Percentiles rank a stretch among this genome's conserved stretches.
Conservation (phyloP, 2,329 filamentous ascomycete genomes). For the Clarireedia paspali region DNA sequence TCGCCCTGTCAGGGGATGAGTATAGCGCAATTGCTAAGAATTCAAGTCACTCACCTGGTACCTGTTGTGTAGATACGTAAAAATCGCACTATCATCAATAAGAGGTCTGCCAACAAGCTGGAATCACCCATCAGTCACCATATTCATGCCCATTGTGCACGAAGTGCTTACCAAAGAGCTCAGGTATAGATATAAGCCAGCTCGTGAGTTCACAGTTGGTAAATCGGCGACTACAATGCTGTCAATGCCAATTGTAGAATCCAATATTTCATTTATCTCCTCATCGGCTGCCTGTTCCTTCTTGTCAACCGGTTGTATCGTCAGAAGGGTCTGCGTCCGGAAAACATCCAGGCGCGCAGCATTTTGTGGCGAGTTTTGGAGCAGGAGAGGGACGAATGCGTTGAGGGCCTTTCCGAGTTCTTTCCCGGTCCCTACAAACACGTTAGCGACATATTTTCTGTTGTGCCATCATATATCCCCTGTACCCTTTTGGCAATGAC, state of each 20-base stretch:
- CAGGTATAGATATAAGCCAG: slow-evolving; percentile 78
- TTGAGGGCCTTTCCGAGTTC: slow-evolving; percentile 36
- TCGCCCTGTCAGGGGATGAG: slow-evolving; percentile 51
- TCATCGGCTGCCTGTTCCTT: slow-evolving; percentile 42
- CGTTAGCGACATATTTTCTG: no score
- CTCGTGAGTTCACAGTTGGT: slow-evolving; percentile 65
- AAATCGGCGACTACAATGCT: slow-evolving; percentile 49
- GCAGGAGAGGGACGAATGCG: slow-evolving; percentile 47
- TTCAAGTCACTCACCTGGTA: slow-evolving; percentile 56
- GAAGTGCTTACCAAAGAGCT: slow-evolving; percentile 62
- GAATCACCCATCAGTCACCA: slow-evolving; percentile 23
- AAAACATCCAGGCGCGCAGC: slow-evolving; percentile 46
- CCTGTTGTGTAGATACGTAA: slow-evolving; percentile 75
- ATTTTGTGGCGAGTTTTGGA: slow-evolving; percentile 47
- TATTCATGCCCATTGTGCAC: not conserved
- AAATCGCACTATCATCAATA: slow-evolving; percentile 70
- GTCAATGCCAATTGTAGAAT: slow-evolving; percentile 41
- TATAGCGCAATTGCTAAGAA: not conserved
- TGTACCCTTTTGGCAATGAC: slow-evolving; percentile 38
- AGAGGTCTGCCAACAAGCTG: slow-evolving; percentile 76
- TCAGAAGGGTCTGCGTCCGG: slow-evolving; percentile 46
- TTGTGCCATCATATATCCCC: no score
- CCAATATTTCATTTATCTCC: slow-evolving; percentile 50
- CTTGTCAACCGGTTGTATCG: slow-evolving; percentile 47
- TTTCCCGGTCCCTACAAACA: slow-evolving; percentile 38